Percentiles rank a stretch among this genome's conserved stretches.
phyloP scores from a whole-genome alignment of 495 filamentous ascomycete species.

The Cladorrhinum samala region DNA sequence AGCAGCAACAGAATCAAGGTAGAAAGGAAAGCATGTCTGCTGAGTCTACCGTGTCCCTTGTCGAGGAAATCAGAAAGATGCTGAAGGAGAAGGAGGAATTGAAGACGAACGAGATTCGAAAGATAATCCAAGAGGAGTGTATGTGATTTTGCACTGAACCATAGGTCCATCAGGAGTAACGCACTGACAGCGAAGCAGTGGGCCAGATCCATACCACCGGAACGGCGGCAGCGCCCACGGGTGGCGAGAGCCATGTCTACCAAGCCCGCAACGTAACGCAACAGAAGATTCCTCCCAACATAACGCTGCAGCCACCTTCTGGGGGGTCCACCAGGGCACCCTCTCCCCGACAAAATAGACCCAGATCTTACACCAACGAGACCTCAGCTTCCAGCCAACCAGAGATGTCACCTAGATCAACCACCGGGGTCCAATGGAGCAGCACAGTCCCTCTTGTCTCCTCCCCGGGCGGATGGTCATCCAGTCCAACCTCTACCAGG shows the following conservation, averaged over 20 bases:
- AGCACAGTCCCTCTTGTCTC: not conserved
- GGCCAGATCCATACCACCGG: slow-evolving; percentile 9
- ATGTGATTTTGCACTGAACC: not conserved
- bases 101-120: not conserved
- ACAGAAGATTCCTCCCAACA: not conserved
- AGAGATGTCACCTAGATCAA: not conserved
- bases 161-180: not conserved
- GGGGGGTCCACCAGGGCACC: not conserved
- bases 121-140: slow-evolving; percentile 14
- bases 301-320: not conserved
- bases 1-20: not conserved
- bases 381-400: not conserved
- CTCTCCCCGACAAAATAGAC: not conserved
- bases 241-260: no score
- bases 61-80: slow-evolving; percentile 22
- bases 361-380: not conserved
- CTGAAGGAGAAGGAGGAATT: not conserved
- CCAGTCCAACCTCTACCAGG: not conserved
- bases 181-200: slow-evolving; percentile 14
- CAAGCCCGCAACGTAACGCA: not conserved
- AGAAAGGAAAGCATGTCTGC: not conserved
- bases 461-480: not conserved
- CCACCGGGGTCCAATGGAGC: slow-evolving; percentile 4
- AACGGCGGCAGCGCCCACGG: not conserved
- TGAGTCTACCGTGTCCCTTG: slow-evolving; percentile 1